A percentile compares a stretch with the other conserved stretches of the same genome.
phyloP scores from a whole-genome alignment of 305 asterid species.

The Petunia hybrid region DNA sequence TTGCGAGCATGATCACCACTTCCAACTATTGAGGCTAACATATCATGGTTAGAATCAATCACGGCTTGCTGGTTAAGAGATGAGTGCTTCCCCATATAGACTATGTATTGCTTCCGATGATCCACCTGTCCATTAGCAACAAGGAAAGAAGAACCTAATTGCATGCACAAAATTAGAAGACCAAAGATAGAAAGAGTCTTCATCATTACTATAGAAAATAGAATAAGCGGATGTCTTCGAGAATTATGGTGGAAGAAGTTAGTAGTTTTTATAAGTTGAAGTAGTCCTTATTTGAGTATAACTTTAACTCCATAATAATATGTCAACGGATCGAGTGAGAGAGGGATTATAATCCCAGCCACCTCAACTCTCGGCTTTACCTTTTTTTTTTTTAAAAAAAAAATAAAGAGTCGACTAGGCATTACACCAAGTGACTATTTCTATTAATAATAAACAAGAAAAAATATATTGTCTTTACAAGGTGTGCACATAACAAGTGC shows the following conservation, averaged over 20 bases:
- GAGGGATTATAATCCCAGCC: too few species aligned
- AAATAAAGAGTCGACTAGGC: too few species aligned
- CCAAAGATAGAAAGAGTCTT: not conserved
- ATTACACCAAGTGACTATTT: too few species aligned
- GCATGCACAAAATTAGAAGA: not conserved
- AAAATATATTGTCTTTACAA: too few species aligned
- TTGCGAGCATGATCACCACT: not conserved
- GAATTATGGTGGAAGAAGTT: not conserved
- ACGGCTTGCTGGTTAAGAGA: not conserved
- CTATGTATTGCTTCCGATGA: slow-evolving; percentile 19
- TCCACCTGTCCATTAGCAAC: not conserved
- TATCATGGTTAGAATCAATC: slow-evolving; percentile 31
- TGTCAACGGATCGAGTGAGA: not conserved
- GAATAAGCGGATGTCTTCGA: not conserved
- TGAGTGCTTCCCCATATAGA: slow-evolving; percentile 36
- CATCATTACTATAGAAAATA: not conserved
- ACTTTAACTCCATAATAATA: not conserved
- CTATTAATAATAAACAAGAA: too few species aligned
- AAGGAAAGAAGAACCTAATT: not conserved
- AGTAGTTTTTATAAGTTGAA: not conserved
- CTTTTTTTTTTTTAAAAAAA: too few species aligned
- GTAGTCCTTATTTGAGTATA: not conserved
- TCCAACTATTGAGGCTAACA: slow-evolving; percentile 29
- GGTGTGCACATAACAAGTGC: too few species aligned
- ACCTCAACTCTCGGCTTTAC: too few species aligned